phyloP scores from a whole-genome alignment of 78 protist species.

The Dictyostelium purpureum region DNA sequence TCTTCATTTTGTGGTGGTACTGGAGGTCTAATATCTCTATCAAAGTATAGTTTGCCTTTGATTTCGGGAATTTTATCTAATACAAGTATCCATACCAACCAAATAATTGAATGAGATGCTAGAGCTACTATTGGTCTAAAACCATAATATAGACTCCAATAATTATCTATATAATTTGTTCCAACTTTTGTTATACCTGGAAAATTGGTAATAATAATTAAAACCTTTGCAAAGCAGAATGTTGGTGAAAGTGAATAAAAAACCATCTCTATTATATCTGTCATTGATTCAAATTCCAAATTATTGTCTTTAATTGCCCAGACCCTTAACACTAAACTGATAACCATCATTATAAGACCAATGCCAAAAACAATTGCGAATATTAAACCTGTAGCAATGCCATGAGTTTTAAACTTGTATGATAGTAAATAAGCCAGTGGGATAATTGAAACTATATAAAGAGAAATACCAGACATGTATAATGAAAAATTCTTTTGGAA shows the following conservation, averaged over 20 bases:
- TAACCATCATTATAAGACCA: not conserved
- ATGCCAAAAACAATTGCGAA: not conserved
- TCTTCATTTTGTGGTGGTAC: not conserved
- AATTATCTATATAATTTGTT: not conserved
- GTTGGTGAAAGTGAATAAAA: conserved; percentile 11
- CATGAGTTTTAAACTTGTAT: not conserved
- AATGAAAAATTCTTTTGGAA: not conserved
- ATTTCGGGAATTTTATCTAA: conserved; percentile 2
- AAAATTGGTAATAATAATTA: not conserved
- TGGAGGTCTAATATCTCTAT: not conserved
- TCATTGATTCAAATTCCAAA: not conserved
- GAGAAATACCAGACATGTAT: not conserved
- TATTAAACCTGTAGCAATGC: conserved; percentile 4
- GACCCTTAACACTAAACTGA: not conserved
- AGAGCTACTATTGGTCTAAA: not conserved
- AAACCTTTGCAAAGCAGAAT: not conserved
- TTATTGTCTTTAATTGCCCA: not conserved
- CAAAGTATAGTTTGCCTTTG: not conserved
- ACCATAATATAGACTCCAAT: not conserved
- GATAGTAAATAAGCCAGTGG: conserved; percentile 17
- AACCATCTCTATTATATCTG: not conserved
- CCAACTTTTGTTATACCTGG: not conserved
- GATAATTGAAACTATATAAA: not conserved
- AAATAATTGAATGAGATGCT: not conserved
- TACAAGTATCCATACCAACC: not conserved